A percentile compares a stretch with the other conserved stretches of the same genome.
Conservation (phyloP, 371 early-diverging fungal species). For the Syncephalastrum contaminatum region DNA sequence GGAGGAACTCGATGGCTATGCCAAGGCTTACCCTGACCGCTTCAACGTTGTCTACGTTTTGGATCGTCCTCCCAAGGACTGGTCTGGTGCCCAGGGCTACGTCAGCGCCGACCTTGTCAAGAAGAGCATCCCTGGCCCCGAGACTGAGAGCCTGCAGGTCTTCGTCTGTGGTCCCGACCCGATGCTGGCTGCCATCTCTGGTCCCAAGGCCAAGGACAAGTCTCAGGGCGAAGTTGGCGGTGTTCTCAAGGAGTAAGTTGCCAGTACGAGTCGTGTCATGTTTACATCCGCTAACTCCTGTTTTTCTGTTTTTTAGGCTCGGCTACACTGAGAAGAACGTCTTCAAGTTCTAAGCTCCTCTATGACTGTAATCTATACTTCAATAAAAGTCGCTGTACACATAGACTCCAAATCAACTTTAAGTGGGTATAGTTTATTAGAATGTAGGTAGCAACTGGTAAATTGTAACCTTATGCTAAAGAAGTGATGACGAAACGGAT, state of each 20-base stretch:
- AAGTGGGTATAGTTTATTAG: neutral
- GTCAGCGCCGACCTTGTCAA: constrained; percentile 68
- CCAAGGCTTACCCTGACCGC: constrained; percentile 70
- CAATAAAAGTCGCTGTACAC: too few relatives aligned
- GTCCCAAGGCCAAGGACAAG: constrained; percentile 79
- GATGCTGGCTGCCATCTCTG: constrained; percentile 79
- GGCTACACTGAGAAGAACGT: constrained; percentile 80
- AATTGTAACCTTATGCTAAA: neutral
- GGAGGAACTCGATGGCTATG: constrained; percentile 74
- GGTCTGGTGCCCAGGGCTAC: constrained; percentile 72
- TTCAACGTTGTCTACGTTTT: constrained; percentile 80
- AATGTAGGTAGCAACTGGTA: too few relatives aligned
- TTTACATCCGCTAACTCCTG: neutral
- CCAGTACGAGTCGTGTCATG: neutral
- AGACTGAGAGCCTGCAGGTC: constrained; percentile 58
- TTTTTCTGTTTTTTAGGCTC: constrained; percentile 29
- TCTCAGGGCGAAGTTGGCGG: constrained; percentile 86
- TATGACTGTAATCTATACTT: neutral
- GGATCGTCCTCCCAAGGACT: constrained; percentile 67
- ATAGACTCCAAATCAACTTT: neutral
- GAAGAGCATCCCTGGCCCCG: constrained; percentile 63
- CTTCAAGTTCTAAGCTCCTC: constrained; percentile 79
- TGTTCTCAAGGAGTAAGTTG: constrained; percentile 69
- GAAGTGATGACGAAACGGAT: constrained; percentile 9
- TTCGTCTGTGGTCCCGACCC: constrained; percentile 86